A percentile compares a stretch with the other conserved stretches of the same genome.
Evolutionary conservation across 2,329 filamentous ascomycete species (phyloP).

Genomic region (Botrytis squamosa): DNA sequence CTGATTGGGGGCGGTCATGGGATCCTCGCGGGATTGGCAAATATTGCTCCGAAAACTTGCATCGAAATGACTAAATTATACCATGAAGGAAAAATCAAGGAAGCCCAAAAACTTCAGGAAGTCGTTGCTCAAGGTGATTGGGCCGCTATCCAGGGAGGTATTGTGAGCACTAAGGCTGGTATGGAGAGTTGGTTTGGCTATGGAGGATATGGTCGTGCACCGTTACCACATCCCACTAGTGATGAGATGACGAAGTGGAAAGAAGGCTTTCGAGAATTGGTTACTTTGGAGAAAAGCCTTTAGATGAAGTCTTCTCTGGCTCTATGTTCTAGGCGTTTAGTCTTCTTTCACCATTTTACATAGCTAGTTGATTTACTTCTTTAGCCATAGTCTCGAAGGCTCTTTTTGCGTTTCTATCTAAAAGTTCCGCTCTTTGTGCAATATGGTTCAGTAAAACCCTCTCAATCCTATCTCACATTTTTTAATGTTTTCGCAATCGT

Average conservation of each 20-base stretch:
- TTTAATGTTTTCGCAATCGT: not conserved
- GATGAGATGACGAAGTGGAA: slow-evolving; percentile 53
- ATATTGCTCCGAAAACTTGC: slow-evolving; percentile 66
- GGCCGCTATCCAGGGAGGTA: slow-evolving; percentile 66
- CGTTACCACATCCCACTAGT: slow-evolving; percentile 51
- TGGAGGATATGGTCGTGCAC: slow-evolving; percentile 52
- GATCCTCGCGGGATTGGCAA: slow-evolving; percentile 69
- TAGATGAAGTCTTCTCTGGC: slow-evolving; percentile 12
- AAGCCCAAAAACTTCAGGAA: slow-evolving; percentile 63
- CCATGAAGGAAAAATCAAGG: slow-evolving; percentile 54
- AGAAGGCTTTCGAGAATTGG: slow-evolving; percentile 54
- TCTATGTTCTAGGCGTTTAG: not conserved
- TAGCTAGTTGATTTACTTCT: not conserved
- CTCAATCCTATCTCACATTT: not conserved
- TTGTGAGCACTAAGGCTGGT: slow-evolving; percentile 67
- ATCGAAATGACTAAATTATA: slow-evolving; percentile 61
- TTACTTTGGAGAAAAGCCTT: slow-evolving; percentile 45
- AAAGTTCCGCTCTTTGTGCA: not conserved
- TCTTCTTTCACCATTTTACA: not conserved
- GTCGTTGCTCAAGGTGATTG: slow-evolving; percentile 67
- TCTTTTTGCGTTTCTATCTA: not conserved
- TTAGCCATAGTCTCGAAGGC: not conserved
- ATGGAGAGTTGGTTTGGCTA: slow-evolving; percentile 63
- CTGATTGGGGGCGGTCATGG: slow-evolving; percentile 69
- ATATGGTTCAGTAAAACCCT: not conserved